These are phyloP conservation scores for Hanseniaspora valbyensis DNA, from an alignment of 805 yeast species.

Conservation along the genomic window DNA sequence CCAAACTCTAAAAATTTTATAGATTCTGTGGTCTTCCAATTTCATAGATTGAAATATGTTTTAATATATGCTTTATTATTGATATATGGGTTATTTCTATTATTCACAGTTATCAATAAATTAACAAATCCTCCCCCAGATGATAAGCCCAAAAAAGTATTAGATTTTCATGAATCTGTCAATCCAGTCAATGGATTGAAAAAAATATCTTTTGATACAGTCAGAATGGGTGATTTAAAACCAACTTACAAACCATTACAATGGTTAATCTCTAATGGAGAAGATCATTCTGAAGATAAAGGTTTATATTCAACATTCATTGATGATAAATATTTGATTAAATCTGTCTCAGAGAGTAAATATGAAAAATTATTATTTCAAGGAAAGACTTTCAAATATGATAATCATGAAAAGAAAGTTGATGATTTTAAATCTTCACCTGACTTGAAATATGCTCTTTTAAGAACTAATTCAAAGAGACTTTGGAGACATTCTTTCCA, in stretches of 20 bases:
- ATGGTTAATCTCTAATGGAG: constrained; percentile 50
- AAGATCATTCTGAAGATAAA: constrained; percentile 41
- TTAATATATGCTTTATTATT: neutral
- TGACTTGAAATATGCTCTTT: constrained; percentile 45
- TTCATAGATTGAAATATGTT: constrained; percentile 12
- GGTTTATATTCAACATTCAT: constrained; percentile 54
- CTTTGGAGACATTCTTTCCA: constrained; percentile 47
- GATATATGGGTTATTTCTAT: constrained; percentile 5
- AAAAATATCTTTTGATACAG: constrained; percentile 32
- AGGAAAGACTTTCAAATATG: constrained; percentile 36
- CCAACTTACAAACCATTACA: constrained; percentile 49
- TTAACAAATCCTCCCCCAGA: neutral
- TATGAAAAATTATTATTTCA: constrained; percentile 41
- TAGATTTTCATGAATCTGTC: constrained; percentile 4
- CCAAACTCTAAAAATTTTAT: neutral
- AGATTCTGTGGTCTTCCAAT: constrained; percentile 2
- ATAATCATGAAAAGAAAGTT: constrained; percentile 35
- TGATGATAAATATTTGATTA: constrained; percentile 42
- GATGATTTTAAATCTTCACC: constrained; percentile 56
- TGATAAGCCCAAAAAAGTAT: neutral
- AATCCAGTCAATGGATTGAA: constrained; percentile 12
- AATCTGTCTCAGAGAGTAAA: constrained; percentile 35
- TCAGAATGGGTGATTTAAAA: constrained; percentile 45
- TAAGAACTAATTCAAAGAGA: constrained; percentile 50
- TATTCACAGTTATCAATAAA: constrained; percentile 5